Conservation (phyloP, 148 eudicot genomes). For the Rhododendron molle region DNA sequence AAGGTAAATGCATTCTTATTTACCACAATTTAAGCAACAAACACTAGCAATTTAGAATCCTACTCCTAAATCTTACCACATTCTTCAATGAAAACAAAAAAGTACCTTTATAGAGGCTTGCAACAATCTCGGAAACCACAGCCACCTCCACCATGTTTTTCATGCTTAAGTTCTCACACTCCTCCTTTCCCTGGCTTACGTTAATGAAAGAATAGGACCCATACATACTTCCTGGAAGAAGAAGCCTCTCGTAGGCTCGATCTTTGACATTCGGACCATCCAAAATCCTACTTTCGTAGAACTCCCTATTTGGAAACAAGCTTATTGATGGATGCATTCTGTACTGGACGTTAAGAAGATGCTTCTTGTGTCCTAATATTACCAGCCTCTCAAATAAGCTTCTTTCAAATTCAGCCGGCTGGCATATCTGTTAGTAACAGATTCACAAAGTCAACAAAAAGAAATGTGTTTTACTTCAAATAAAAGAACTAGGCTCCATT, state of each 20-base stretch:
- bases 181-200: slow-evolving; percentile 36
- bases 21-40: slow-evolving; percentile 23
- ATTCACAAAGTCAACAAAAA: not conserved
- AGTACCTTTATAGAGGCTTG: slow-evolving; percentile 39
- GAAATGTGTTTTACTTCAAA: not conserved
- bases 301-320: too few relatives aligned
- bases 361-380: too few relatives aligned
- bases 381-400: too few relatives aligned
- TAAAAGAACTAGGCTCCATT: too few relatives aligned
- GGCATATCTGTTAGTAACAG: slow-evolving; percentile 21
- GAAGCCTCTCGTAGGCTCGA: not conserved
- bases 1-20: slow-evolving; percentile 9
- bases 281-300: too few relatives aligned
- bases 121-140: slow-evolving; percentile 22
- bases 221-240: slow-evolving; percentile 20
- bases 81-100: not conserved
- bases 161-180: too few relatives aligned
- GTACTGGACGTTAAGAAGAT: too few relatives aligned
- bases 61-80: not conserved
- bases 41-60: slow-evolving; percentile 22
- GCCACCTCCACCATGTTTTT: too few relatives aligned
- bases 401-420: too few relatives aligned
- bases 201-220: slow-evolving; percentile 33
- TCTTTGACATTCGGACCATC: too few relatives aligned
- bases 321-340: too few relatives aligned